These are phyloP conservation scores for Coemansia sp. DNA, from an alignment of 192 early-diverging fungal species.

Conservation along the genomic window DNA sequence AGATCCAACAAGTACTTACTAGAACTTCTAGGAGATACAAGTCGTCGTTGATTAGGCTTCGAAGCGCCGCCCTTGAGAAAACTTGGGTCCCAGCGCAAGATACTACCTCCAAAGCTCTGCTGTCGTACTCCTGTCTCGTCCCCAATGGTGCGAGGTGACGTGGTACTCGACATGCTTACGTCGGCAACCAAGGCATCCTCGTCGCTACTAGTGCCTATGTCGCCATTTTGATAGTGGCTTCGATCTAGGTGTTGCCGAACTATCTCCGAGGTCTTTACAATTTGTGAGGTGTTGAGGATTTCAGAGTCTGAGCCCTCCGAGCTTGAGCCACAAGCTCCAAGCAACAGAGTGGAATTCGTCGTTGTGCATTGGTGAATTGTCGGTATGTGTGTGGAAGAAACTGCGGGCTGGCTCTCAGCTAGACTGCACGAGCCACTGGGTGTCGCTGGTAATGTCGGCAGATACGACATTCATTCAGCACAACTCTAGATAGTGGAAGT, in stretches of 20 bases:
- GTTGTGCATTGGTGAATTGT: neutral
- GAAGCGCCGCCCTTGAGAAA: constrained; percentile 5
- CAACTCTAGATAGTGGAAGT: neutral
- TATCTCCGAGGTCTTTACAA: constrained; percentile 16
- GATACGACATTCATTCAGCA: constrained; percentile 9
- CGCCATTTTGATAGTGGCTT: neutral
- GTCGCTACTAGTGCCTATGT: neutral
- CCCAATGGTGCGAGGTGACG: neutral
- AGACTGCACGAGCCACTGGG: neutral
- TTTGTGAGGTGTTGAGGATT: constrained; percentile 18
- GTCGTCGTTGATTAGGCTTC: neutral
- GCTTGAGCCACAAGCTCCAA: neutral
- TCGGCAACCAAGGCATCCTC: constrained; percentile 1
- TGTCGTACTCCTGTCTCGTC: neutral
- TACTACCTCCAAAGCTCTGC: neutral
- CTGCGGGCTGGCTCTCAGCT: neutral
- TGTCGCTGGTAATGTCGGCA: neutral
- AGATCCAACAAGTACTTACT: neutral
- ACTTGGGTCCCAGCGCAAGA: constrained; percentile 19
- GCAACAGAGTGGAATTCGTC: neutral
- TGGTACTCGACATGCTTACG: neutral
- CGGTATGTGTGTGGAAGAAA: neutral
- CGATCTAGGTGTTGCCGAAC: constrained; percentile 12
- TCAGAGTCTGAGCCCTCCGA: constrained; percentile 22
- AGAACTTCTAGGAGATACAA: neutral